Evolutionary conservation across 2,329 filamentous ascomycete genomes (phyloP), one percentile per base, ranked within the genome.

Genomic region (Arthrinium phaeospermum): DNA sequence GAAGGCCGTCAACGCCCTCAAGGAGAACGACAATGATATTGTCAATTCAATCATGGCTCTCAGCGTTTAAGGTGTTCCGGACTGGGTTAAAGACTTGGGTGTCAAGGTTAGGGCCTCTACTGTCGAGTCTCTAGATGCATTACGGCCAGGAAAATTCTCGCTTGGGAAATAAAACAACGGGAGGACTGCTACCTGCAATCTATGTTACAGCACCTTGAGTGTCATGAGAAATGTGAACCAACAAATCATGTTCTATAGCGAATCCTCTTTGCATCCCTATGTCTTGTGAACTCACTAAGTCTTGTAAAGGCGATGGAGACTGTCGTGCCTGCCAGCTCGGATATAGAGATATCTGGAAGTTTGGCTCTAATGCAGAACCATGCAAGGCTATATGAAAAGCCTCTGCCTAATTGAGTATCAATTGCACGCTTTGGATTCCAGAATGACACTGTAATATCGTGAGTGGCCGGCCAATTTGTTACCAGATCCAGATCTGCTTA

Each of bases 31-130:
- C 87, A 98, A 98, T 82, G 96, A 99, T 84, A 99, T 99, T 87
- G 96, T 99, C 89, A 99, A 99, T 90, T 98, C 96, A 80, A 99
- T 99, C 88, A 99, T 99, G 96, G 95, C 96, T 79, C 88, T 99
- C 84, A 95, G 93, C 88, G 92, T 94, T 89, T 95, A 88, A 83
- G 67, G 49, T 16, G 37, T 41, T 51, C 45, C 27, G 37, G 67
- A 64, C 34, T 41, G 57, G 57, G 57, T 37, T 37, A 64, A 67
- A 46, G 44, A 51, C 57, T 44, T 41, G 41, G 41, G 49, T 30
- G 47, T 24, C n/a, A 72, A 51, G 45, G 30, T 24, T 70, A 53
- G 37, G 49, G 37, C 49, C 37, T 64, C 70, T 14, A 71, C 51
- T 74, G 69, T 71, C 34, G 57, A 64, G 57, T 41, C 57, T 64